Percentiles rank a stretch among this genome's conserved stretches.
phyloP scores from a whole-genome alignment of 768 basidiomycete species.

The Boletus reticulatus region DNA sequence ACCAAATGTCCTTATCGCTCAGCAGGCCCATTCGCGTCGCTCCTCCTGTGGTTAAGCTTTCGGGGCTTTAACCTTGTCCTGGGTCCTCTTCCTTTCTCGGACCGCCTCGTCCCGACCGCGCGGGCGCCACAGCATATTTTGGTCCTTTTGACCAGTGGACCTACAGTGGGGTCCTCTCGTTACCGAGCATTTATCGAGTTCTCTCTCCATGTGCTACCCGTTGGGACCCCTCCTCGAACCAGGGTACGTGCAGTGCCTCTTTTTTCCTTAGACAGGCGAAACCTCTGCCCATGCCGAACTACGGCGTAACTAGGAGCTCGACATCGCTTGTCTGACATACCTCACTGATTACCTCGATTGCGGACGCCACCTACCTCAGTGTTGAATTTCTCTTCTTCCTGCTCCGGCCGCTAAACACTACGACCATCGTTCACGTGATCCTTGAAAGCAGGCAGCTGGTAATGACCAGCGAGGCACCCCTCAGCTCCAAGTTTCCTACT shows the following conservation, averaged over 20 bases:
- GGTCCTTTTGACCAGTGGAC: background rate
- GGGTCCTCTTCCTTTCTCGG: constrained; percentile 18
- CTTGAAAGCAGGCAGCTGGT: background rate
- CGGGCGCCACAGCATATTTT: background rate
- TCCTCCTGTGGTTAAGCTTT: constrained; percentile 11
- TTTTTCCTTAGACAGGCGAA: background rate
- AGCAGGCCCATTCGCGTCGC: background rate
- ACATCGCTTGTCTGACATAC: constrained; percentile 14
- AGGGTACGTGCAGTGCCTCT: background rate
- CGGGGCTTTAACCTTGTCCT: constrained; percentile 24
- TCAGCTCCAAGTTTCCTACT: background rate
- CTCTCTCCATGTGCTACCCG: background rate
- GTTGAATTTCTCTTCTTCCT: background rate
- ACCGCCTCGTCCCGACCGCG: background rate
- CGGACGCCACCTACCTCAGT: background rate
- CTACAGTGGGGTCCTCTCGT: background rate
- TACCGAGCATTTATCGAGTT: constrained; percentile 1
- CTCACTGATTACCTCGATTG: constrained; percentile 1
- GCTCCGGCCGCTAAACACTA: background rate
- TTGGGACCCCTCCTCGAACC: background rate
- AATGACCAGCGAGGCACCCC: background rate
- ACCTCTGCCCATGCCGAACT: background rate
- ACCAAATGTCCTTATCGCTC: background rate
- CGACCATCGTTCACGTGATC: background rate
- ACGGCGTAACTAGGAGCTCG: background rate